A percentile compares a stretch with the other conserved stretches of the same genome.
Conservation (phyloP, 2,329 filamentous ascomycete species). For the Chaetomiaceae sp. region DNA sequence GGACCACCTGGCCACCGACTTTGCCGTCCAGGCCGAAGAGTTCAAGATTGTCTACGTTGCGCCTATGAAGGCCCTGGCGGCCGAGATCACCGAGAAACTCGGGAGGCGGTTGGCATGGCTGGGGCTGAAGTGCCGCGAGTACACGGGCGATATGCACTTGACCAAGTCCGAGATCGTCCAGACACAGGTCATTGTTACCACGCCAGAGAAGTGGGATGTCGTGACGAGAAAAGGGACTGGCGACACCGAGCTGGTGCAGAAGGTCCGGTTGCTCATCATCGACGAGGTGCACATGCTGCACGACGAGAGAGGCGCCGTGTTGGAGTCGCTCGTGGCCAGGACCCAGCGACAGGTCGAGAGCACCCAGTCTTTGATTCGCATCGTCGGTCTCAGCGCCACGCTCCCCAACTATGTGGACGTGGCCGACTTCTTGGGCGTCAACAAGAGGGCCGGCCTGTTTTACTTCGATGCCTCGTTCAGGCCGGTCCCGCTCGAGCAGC, state of each 20-base stretch:
- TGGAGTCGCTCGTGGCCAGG: constrained; percentile 91
- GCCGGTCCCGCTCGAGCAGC: constrained; percentile 92
- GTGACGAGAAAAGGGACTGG: constrained; percentile 95
- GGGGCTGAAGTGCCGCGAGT: constrained; percentile 83
- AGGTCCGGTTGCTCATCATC: constrained; percentile 92
- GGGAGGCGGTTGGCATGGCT: constrained; percentile 91
- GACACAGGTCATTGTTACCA: constrained; percentile 97
- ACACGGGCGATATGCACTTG: constrained; percentile 98
- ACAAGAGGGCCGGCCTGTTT: constrained; percentile 86
- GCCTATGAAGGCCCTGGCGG: constrained; percentile 96
- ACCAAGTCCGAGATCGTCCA: constrained; percentile 94
- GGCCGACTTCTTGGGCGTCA: constrained; percentile 94
- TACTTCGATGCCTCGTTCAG: constrained; percentile 97
- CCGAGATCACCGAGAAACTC: constrained; percentile 92
- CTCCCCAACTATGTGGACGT: constrained; percentile 96
- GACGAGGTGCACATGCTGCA: constrained; percentile 99
- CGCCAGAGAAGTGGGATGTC: constrained; percentile 98
- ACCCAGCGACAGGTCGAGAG: constrained; percentile 97
- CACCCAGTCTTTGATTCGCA: constrained; percentile 93
- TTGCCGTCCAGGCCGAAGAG: constrained; percentile 75
- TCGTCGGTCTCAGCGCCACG: constrained; percentile 91
- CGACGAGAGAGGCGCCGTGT: constrained; percentile 90
- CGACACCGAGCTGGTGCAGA: constrained; percentile 95
- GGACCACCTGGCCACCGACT: constrained; percentile 67
- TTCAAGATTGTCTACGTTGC: constrained; percentile 99